A percentile compares a stretch with the other conserved stretches of the same genome.
Evolutionary conservation across 2,329 filamentous ascomycete species (phyloP).

Genomic region (Pyrenochaeta sp.): DNA sequence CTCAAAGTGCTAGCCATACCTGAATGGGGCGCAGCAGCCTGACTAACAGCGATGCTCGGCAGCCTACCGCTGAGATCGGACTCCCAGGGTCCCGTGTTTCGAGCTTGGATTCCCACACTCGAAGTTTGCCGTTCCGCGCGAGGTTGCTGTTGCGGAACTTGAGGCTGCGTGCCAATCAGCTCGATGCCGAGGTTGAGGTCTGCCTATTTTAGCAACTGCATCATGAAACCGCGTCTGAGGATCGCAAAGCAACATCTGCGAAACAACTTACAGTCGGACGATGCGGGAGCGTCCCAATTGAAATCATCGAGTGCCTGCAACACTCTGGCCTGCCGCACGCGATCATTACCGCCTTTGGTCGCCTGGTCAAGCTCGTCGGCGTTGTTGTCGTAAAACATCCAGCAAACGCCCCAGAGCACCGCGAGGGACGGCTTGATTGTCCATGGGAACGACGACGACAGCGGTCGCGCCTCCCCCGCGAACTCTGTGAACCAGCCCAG

Average conservation of each 20-base stretch:
- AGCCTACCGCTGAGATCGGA: conserved; percentile 33
- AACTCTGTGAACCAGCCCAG: conserved; percentile 52
- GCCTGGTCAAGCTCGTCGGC: conserved; percentile 12
- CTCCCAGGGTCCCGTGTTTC: conserved; percentile 38
- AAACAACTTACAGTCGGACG: conserved; percentile 47
- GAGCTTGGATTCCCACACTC: conserved; percentile 35
- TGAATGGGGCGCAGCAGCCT: conserved; percentile 24
- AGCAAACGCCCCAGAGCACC: conserved; percentile 55
- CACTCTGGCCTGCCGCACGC: conserved; percentile 34
- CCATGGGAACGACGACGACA: conserved; percentile 53
- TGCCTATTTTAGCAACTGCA: conserved; percentile 40
- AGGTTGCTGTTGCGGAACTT: conserved; percentile 35
- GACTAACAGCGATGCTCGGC: conserved; percentile 23
- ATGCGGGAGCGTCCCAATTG: conserved; percentile 35
- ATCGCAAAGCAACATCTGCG: conserved; percentile 18
- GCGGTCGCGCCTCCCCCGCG: conserved; percentile 46
- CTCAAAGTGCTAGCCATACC: conserved; percentile 32
- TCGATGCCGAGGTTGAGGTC: conserved; percentile 41
- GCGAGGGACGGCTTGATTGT: conserved; percentile 53
- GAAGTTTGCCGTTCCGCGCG: conserved; percentile 18
- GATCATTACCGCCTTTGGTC: conserved; percentile 21
- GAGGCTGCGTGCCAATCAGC: conserved; percentile 37
- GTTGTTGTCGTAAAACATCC: conserved; percentile 46
- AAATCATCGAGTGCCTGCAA: conserved; percentile 37
- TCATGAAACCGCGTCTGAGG: conserved; percentile 26